Base-by-base conservation (phyloP, 805 yeast species). In the Dipodascopsis uninucleata region DNA sequence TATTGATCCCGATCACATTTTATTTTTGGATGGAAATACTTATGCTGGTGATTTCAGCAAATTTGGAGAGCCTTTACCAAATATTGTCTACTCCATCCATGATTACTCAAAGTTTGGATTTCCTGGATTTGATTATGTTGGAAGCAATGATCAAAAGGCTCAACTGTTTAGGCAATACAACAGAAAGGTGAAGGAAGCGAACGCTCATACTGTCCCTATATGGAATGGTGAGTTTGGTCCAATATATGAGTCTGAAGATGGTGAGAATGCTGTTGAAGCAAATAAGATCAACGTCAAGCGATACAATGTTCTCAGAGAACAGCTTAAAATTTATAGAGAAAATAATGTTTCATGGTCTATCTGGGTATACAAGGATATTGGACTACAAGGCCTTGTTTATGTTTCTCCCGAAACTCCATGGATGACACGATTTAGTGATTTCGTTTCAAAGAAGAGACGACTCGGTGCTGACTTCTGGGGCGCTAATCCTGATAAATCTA, bases 191-290 rank as follows among this genome's bases (percentile, higher is more conserved):
- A 70, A 70, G 45, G 70, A 64, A 56, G 69, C 70, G 68, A 56
- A 50, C 33, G 54, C 64, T 22, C 52, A 61, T 45, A 56, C 65
- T 10, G 74, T 72, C 4, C 77, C 78, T 2, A 77, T 73, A 10
- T 74, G 78, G 78, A 72, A 72, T 56, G 78, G 78, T 75, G 74
- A 58, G 72, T 74, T 57, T 77, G 78, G 25, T 76, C 78, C 5
- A 3, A 44, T 44, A 76, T 74, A 26, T 71, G 72, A 55, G 70
- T 74, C 14, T 63, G 71, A 4, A 62, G 39, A 44, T 1, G 61
- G 71, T 43, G 61, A 71, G 40, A 60, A 65, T 3, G 73, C 22
- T 23, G n/a, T n/a, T n/a, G n/a, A n/a, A n/a, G n/a, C n/a, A n/a
- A 18, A 10, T 17, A 53, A 49, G 22, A 70, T 65, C 38, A 74